Evolutionary conservation across 805 yeast species (phyloP).

Genomic region (Metschnikowia drakensbergensis): DNA sequence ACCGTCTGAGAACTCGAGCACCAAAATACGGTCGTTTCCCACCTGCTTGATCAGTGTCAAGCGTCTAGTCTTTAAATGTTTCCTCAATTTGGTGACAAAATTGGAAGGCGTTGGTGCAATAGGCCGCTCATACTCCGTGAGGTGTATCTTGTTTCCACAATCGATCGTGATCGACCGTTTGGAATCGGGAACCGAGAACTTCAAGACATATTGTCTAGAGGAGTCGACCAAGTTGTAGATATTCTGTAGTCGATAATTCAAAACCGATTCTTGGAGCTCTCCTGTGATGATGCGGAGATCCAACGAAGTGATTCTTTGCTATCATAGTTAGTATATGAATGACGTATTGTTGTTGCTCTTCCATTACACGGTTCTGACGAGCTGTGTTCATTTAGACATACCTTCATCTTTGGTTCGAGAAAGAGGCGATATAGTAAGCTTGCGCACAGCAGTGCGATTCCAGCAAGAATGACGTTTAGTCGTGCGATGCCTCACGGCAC

Average conservation of each 20-base stretch:
- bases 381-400: not conserved
- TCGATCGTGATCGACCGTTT: slow-evolving; percentile 74
- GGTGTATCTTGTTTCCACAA: slow-evolving; percentile 78
- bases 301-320: slow-evolving; percentile 84
- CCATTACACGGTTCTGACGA: not conserved
- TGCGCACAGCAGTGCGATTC: not conserved
- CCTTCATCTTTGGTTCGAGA: not conserved
- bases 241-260: slow-evolving; percentile 73
- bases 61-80: slow-evolving; percentile 78
- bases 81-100: slow-evolving; percentile 81
- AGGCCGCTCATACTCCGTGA: slow-evolving; percentile 77
- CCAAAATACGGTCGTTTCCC: slow-evolving; percentile 77
- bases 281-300: slow-evolving; percentile 69
- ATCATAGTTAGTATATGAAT: not conserved
- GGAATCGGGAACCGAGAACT: slow-evolving; percentile 79
- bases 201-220: slow-evolving; percentile 67
- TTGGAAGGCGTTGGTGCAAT: slow-evolving; percentile 79
- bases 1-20: slow-evolving; percentile 82
- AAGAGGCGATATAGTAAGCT: not conserved
- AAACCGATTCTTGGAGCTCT: slow-evolving; percentile 57
- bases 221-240: slow-evolving; percentile 77
- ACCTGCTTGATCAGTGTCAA: slow-evolving; percentile 70
- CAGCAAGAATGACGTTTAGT: not conserved
- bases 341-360: not conserved
- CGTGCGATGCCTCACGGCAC: not conserved